Conservation (phyloP, 106 monocot genomes). For the Cymbidium sinense region DNA sequence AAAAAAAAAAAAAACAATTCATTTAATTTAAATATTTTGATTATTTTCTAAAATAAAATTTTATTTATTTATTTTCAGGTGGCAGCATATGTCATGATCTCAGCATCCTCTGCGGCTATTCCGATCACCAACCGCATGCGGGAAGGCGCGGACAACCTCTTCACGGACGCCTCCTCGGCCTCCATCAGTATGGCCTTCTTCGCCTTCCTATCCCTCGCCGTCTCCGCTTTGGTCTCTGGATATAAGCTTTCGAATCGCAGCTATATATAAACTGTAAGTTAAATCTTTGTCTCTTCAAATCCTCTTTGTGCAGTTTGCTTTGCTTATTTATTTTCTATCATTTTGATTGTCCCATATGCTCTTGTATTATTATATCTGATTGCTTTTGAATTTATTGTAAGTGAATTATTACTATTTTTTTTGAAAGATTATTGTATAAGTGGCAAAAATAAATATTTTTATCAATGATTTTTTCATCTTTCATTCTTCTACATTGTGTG, state of each 20-base stretch:
- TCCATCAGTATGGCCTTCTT: slow-evolving; percentile 87
- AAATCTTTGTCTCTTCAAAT: background rate
- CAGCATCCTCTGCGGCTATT: slow-evolving; percentile 65
- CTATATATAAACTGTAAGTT: slow-evolving; percentile 36
- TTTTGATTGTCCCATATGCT: background rate
- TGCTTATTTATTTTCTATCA: background rate
- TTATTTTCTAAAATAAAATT: background rate
- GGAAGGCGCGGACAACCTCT: slow-evolving; percentile 49
- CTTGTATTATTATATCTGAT: background rate
- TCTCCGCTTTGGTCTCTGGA: slow-evolving; percentile 60
- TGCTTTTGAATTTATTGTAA: no score
- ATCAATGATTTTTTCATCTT: no score
- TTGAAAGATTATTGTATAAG: no score
- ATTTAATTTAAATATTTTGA: no score
- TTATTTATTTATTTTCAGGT: slow-evolving; percentile 16
- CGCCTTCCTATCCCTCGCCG: slow-evolving; percentile 43
- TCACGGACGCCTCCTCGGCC: slow-evolving; percentile 65
- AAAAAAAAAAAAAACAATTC: no score
- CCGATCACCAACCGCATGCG: slow-evolving; percentile 76
- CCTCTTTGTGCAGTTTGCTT: background rate
- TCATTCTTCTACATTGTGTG: no score
- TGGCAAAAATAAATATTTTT: no score
- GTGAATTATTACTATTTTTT: no score
- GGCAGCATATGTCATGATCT: slow-evolving; percentile 69
- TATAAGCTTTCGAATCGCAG: slow-evolving; percentile 67